These are phyloP conservation scores for Phlyctochytrium planicorne DNA, from an alignment of 192 early-diverging fungal species.

Conservation along the genomic window DNA sequence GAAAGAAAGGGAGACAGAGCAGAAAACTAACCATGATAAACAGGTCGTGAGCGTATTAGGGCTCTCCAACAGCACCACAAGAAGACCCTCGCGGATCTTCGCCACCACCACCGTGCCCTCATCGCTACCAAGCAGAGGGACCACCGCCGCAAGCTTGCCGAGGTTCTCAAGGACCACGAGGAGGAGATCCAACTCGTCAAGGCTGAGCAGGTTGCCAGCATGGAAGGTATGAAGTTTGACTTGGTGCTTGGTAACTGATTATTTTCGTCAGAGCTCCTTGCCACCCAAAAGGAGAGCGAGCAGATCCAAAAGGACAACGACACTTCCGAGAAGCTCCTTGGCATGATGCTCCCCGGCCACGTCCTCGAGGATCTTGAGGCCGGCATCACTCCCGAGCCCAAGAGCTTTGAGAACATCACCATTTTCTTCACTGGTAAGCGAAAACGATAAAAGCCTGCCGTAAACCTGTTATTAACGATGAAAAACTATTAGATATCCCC, in stretches of 20 bases:
- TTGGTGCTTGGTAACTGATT: background rate
- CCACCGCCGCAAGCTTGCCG: slow-evolving; percentile 23
- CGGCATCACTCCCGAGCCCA: slow-evolving; percentile 16
- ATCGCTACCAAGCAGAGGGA: slow-evolving; percentile 19
- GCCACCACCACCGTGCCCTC: slow-evolving; percentile 16
- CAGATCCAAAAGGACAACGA: slow-evolving; percentile 20
- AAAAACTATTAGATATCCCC: slow-evolving; percentile 9
- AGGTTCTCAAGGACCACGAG: slow-evolving; percentile 27
- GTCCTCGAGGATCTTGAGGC: slow-evolving; percentile 25
- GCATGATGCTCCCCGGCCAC: slow-evolving; percentile 23
- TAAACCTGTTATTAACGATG: background rate
- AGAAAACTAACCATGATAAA: background rate
- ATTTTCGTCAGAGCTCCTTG: slow-evolving; percentile 15
- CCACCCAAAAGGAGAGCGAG: slow-evolving; percentile 21
- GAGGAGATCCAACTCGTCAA: slow-evolving; percentile 29
- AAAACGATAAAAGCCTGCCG: background rate
- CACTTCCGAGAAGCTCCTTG: slow-evolving; percentile 13
- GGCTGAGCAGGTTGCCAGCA: slow-evolving; percentile 18
- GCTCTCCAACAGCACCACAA: slow-evolving; percentile 18
- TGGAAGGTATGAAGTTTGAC: slow-evolving; percentile 13
- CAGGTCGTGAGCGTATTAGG: slow-evolving; percentile 20
- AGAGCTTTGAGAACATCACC: slow-evolving; percentile 9
- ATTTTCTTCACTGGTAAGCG: slow-evolving; percentile 26
- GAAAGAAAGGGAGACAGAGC: background rate
- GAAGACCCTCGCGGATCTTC: slow-evolving; percentile 19